A percentile compares a stretch with the other conserved stretches of the same genome.
Evolutionary conservation across 2,329 filamentous ascomycete genomes (phyloP).

Genomic region (Colletotrichum truncatum): DNA sequence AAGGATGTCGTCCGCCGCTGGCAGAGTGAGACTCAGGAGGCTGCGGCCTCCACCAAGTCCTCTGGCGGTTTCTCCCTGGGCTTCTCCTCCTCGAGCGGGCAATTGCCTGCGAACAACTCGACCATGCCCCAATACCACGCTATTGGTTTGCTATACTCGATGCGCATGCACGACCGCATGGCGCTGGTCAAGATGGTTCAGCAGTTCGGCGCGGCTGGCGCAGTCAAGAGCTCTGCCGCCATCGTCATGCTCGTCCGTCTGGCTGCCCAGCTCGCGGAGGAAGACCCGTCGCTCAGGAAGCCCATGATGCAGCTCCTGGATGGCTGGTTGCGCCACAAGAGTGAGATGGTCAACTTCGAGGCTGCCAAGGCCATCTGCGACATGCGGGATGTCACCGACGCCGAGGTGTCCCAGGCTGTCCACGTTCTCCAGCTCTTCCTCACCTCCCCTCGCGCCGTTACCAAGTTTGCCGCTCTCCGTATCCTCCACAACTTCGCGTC

Average conservation of each 20-base stretch:
- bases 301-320: conserved; percentile 98
- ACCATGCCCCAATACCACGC: conserved; percentile 99
- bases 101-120: conserved; percentile 86
- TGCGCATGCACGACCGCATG: conserved; percentile 98
- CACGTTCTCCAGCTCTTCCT: conserved; percentile 97
- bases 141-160: conserved; percentile 96
- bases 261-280: conserved; percentile 92
- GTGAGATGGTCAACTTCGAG: conserved; percentile 99
- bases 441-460: conserved; percentile 92
- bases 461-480: conserved; percentile 95
- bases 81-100: conserved; percentile 82
- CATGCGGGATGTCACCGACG: conserved; percentile 91
- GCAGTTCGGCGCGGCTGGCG: conserved; percentile 91
- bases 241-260: conserved; percentile 92
- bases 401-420: conserved; percentile 89
- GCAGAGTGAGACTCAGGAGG: conserved; percentile 99
- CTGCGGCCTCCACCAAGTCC: conserved; percentile 88
- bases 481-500: conserved; percentile 97
- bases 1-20: conserved; percentile 95
- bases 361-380: conserved; percentile 98
- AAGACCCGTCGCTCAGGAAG: conserved; percentile 87
- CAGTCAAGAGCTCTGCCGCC: conserved; percentile 93
- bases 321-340: conserved; percentile 97
- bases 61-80: conserved; percentile 90
- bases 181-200: conserved; percentile 99